These are phyloP conservation scores for Lolium rigidum DNA, from an alignment of 176 grass and related monocot species.

Conservation along the genomic window DNA sequence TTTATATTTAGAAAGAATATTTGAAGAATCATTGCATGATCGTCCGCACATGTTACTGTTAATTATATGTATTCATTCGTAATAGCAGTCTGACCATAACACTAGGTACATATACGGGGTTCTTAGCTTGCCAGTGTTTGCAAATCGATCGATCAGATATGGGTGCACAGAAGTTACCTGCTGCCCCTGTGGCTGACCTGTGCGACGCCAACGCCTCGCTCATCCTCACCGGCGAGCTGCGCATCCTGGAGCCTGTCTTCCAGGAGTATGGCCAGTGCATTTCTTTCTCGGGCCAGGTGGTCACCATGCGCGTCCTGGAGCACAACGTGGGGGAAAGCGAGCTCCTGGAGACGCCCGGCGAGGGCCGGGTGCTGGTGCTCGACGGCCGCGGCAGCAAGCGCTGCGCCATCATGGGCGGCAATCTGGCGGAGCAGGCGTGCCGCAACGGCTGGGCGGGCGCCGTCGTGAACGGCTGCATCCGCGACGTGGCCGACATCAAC, in stretches of 20 bases:
- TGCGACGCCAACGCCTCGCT: slow-evolving; percentile 13
- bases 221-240: slow-evolving; percentile 6
- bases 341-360: background rate
- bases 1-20: no score
- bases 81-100: no score
- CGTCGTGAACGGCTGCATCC: background rate
- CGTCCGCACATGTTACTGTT: no score
- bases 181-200: background rate
- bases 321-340: background rate
- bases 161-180: background rate
- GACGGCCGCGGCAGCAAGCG: background rate
- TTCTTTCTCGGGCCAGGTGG: background rate
- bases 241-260: slow-evolving; percentile 17
- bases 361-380: background rate
- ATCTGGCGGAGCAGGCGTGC: background rate
- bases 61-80: no score
- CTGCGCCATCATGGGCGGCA: background rate
- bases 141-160: background rate
- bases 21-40: no score
- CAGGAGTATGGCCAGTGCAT: background rate
- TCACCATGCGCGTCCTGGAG: slow-evolving; percentile 15
- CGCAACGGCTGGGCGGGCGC: background rate
- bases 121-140: no score
- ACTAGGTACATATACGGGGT: no score
- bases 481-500: background rate